Conservation (phyloP, 129 eudicot genomes). For the Silybum marianum region DNA sequence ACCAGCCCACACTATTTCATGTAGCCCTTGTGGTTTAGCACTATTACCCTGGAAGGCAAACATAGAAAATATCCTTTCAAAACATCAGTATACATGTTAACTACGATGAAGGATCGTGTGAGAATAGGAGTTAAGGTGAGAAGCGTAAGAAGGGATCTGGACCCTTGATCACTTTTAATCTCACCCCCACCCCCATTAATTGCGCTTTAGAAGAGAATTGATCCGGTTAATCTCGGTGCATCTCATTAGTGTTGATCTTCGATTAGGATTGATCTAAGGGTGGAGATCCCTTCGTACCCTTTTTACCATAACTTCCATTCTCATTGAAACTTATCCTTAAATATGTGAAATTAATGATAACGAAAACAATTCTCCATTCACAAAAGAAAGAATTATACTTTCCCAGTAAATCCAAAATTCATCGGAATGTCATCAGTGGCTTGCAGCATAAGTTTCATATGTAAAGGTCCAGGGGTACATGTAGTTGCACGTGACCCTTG, state of each 20-base stretch:
- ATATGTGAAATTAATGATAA: neutral
- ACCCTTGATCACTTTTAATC: too few species aligned
- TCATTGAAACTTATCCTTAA: neutral
- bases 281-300: too few species aligned
- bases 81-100: neutral
- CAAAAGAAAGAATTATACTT: constrained; percentile 48
- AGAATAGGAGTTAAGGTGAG: too few species aligned
- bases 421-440: constrained; percentile 88
- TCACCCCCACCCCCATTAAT: too few species aligned
- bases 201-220: too few species aligned
- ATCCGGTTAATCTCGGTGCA: too few species aligned
- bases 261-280: too few species aligned
- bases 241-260: too few species aligned
- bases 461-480: constrained; percentile 86
- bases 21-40: constrained; percentile 83
- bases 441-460: constrained; percentile 89
- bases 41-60: constrained; percentile 65
- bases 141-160: too few species aligned
- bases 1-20: constrained; percentile 87
- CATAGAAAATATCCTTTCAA: neutral
- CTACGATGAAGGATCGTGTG: neutral
- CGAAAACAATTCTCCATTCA: neutral
- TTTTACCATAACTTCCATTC: too few species aligned
- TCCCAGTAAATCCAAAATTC: constrained; percentile 95
- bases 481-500: constrained; percentile 97